Evolutionary conservation across 2,329 filamentous ascomycete genomes (phyloP), one percentile per base, ranked within the genome.

Genomic region (Penicillium sp.): DNA sequence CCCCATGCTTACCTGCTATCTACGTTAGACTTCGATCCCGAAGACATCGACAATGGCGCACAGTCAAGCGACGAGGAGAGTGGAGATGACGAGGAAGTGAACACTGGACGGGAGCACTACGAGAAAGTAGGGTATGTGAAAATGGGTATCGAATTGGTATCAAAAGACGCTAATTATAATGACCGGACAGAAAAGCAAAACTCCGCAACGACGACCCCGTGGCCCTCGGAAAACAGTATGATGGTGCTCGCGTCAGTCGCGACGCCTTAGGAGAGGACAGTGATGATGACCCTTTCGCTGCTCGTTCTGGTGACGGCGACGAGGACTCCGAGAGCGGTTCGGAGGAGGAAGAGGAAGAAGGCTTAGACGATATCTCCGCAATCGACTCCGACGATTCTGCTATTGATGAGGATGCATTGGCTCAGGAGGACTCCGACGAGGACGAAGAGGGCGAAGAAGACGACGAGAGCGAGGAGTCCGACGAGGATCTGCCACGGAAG

Each of bases 81-180:
- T 13, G 81, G 78, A 47, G 83, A 80, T 42, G 57, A 59, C 5
- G 74, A 72, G 21, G 75, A 75, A 53, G 72, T 63, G 39, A 72
- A 81, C 62, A 77, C 81, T 10, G 91, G 88, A 18, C 88, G 92
- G 31, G 93, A 96, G 66, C 93, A 97, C 71, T 97, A 97, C 69
- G 83, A 89, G 41, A 75, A 82, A 48, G 90, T 96, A 31, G 88
- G 87, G 81, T 88, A 77, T 52, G 79, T 58, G 45, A 45, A 24
- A 9, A 41, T 24, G 46, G 2, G 16, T 29, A 24, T 24, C 34
- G 6, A n/a, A 22, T 38, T 48, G 24, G 51, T 60, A 32, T 49
- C n/a, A 24, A 24, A 41, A 9, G 36, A n/a, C 27, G 16, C 45
- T 61, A 48, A 59, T 62, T 36, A 55, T 43, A 58, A 21, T 40